Evolutionary conservation across 305 asterid species (phyloP).

Genomic region (Fraxinus baroniana): DNA sequence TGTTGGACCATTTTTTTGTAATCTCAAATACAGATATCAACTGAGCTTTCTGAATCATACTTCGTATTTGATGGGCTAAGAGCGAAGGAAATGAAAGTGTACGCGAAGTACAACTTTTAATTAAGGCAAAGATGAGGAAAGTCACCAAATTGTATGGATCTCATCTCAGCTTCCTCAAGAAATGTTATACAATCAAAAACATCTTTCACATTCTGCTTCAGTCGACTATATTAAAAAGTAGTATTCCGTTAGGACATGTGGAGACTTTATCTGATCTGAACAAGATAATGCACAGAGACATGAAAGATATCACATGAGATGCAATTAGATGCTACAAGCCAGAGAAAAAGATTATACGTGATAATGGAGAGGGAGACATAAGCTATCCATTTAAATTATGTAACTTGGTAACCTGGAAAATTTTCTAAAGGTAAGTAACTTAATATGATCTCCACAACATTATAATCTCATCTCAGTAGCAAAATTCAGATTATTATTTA

Average conservation of each 20-base stretch:
- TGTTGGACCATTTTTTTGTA: not conserved
- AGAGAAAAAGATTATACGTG: not conserved
- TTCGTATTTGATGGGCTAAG: not conserved
- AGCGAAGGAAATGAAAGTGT: not conserved
- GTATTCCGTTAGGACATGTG: not conserved
- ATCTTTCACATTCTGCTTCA: not conserved
- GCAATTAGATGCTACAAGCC: not conserved
- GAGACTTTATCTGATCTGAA: constrained; percentile 8
- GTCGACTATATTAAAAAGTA: not conserved
- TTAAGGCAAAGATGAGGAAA: not conserved
- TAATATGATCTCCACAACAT: not conserved
- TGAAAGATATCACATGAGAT: not conserved
- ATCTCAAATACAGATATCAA: not conserved
- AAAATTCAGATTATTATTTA: not conserved
- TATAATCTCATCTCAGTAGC: not conserved
- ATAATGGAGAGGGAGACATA: not conserved
- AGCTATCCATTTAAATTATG: not conserved
- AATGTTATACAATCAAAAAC: not conserved
- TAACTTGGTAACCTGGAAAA: not conserved
- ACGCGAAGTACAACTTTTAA: not conserved
- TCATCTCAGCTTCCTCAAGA: not conserved
- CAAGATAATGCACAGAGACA: not conserved
- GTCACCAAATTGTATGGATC: not conserved
- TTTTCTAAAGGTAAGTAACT: not conserved
- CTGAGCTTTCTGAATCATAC: not conserved